Conservation (phyloP, 805 yeast genomes). For the Saccharomycopsis fodiens region DNA sequence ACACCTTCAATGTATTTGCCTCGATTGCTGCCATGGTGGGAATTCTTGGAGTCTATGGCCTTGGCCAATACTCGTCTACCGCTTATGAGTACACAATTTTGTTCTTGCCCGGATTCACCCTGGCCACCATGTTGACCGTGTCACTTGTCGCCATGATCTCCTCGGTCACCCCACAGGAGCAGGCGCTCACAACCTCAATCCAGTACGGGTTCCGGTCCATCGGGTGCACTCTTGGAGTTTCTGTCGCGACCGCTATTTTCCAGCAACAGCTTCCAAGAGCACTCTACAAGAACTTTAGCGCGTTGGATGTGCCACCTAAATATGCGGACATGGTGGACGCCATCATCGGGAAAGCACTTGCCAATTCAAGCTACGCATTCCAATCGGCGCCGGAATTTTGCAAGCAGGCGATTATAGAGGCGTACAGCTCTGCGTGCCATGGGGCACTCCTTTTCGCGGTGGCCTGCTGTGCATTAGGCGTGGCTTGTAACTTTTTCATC, state of each 20-base stretch:
- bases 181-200: conserved; percentile 83
- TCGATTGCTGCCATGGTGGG: conserved; percentile 44
- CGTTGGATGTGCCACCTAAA: conserved; percentile 1
- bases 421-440: conserved; percentile 16
- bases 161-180: conserved; percentile 58
- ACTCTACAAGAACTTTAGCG: not conserved
- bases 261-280: conserved; percentile 35
- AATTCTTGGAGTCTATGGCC: conserved; percentile 28
- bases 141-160: conserved; percentile 70
- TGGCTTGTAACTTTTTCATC: conserved; percentile 12
- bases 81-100: conserved; percentile 37
- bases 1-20: conserved; percentile 35
- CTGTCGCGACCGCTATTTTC: conserved; percentile 60
- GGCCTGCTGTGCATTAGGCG: conserved; percentile 7
- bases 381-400: conserved; percentile 46
- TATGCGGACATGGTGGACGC: conserved; percentile 21
- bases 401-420: conserved; percentile 34
- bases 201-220: conserved; percentile 84
- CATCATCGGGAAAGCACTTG: conserved; percentile 46
- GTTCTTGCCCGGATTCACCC: conserved; percentile 54
- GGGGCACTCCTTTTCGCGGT: conserved; percentile 17
- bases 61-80: conserved; percentile 24
- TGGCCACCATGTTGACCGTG: conserved; percentile 61
- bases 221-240: conserved; percentile 79
- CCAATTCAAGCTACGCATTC: conserved; percentile 47